Evolutionary conservation across 2,329 filamentous ascomycete genomes (phyloP), one percentile per base, ranked within the genome.

Genomic region (Fusarium sp.): DNA sequence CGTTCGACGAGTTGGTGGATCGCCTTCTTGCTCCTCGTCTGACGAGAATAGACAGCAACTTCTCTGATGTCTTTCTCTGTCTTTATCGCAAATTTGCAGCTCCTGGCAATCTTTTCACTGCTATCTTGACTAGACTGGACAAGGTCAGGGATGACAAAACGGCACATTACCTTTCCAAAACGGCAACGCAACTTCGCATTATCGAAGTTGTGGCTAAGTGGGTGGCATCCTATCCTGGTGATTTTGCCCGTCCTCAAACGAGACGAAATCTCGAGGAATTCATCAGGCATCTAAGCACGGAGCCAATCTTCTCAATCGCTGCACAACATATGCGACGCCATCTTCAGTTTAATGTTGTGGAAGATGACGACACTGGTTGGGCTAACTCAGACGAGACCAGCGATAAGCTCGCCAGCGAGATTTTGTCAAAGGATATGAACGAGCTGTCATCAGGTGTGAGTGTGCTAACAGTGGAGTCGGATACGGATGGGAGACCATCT

Each of bases 361-460:
- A 97, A 74, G 95, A 98, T 76, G 96, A 98, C 74, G 95, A 99
- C 77, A 92, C 92, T 0, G 90, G 92, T 14, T 99, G 96, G 96
- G 94, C 92, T n/a, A 92, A 90, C 74, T 88, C 89, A 46, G 95
- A 98, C 75, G 88, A 89, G 11, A 69, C 72, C 5, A 76, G 75
- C 6, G 79, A 82, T 52, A 74, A 77, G 22, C 64, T 75, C 17
- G 79, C 77, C 20, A 79, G 76, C 55, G 75, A 80, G 39, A 72
- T 79, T 6, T 61, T 80, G 4, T 78, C 76, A 17, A 81, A 78
- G 42, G 84, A 84, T 2, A 73, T 84, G 45, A 78, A 80, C 14
- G 79, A 80, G 48, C 58, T 81, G 7, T 75, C 77, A 5, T 62
- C 71, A 15, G 84, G 85, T 20, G 80, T 88, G 71, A 82, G 79